A percentile compares a stretch with the other conserved stretches of the same genome.
Conservation (phyloP, 2,329 filamentous ascomycete species). For the Fusarium irregulare region DNA sequence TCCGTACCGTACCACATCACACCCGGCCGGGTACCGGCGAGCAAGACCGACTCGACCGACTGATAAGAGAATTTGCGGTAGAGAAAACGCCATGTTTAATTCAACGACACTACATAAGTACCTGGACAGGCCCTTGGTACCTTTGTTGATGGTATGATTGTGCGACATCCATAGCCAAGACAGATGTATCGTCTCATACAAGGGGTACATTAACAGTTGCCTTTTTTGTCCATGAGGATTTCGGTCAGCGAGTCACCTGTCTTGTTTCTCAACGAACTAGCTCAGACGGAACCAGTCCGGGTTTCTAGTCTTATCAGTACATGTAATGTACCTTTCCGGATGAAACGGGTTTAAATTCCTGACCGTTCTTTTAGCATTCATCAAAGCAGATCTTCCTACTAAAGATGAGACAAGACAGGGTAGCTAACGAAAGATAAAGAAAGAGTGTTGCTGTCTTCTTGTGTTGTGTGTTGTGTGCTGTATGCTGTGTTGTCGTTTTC, state of each 20-base stretch:
- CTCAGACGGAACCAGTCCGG: constrained; percentile 37
- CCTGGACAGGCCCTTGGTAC: constrained; percentile 18
- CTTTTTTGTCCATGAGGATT: constrained; percentile 29
- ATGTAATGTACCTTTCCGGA: constrained; percentile 31
- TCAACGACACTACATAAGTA: constrained; percentile 32
- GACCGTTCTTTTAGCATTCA: constrained; percentile 32
- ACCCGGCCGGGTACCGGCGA: constrained; percentile 21
- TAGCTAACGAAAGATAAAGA: constrained; percentile 27
- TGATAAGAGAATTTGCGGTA: constrained; percentile 38
- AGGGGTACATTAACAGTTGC: constrained; percentile 31
- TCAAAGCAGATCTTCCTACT: constrained; percentile 2
- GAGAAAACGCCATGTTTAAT: constrained; percentile 37
- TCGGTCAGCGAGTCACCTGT: constrained; percentile 38
- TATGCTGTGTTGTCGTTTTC: constrained; percentile 21
- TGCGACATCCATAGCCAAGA: constrained; percentile 12
- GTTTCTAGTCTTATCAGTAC: constrained; percentile 44
- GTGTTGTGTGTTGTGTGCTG: background rate
- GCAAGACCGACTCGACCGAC: constrained; percentile 37
- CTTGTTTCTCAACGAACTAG: constrained; percentile 12
- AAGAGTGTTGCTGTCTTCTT: constrained; percentile 34
- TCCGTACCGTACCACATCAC: background rate
- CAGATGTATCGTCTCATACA: constrained; percentile 24
- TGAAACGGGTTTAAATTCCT: constrained; percentile 29
- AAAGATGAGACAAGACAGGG: constrained; percentile 14
- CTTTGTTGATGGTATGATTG: constrained; percentile 6